A percentile compares a stretch with the other conserved stretches of the same genome.
These are phyloP conservation scores for Coleophoma eucalyptorum DNA, from an alignment of 2,329 filamentous ascomycete genomes.

Conservation along the genomic window DNA sequence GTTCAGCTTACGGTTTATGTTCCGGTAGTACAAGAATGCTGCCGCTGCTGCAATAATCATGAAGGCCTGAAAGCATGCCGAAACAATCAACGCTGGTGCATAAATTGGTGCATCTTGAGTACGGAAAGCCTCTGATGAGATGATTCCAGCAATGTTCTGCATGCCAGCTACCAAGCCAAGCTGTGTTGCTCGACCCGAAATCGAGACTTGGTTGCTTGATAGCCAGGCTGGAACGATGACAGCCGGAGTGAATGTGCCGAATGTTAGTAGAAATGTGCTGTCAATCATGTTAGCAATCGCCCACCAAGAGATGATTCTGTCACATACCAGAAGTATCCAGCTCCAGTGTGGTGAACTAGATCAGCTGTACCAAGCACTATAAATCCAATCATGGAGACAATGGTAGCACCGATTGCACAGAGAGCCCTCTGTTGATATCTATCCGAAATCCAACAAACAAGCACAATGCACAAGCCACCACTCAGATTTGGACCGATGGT, in stretches of 20 bases:
- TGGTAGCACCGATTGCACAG: neutral
- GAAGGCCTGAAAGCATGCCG: slow-evolving; percentile 2
- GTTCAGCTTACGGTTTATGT: slow-evolving; percentile 3
- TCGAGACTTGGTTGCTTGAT: slow-evolving; percentile 4
- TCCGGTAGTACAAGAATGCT: slow-evolving; percentile 1
- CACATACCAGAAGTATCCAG: neutral
- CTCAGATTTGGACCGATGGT: neutral
- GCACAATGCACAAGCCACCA: neutral
- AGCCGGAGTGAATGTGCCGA: neutral
- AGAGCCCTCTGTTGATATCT: neutral
- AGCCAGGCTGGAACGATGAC: slow-evolving; percentile 9
- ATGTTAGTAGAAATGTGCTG: neutral
- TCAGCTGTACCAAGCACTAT: slow-evolving; percentile 1
- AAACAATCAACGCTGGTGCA: slow-evolving; percentile 53
- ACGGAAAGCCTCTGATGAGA: slow-evolving; percentile 63
- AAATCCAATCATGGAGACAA: neutral
- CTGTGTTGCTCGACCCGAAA: slow-evolving; percentile 3
- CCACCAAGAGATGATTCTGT: too few relatives aligned
- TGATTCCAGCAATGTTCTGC: slow-evolving; percentile 60
- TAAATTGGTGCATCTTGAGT: slow-evolving; percentile 63
- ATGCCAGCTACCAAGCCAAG: slow-evolving; percentile 4
- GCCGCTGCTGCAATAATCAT: slow-evolving; percentile 1
- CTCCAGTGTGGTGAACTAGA: neutral
- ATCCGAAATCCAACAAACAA: neutral
- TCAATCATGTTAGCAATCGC: too few relatives aligned